Evolutionary conservation across 2,329 filamentous ascomycete genomes (phyloP).

Genomic region (Nemania abortiva): DNA sequence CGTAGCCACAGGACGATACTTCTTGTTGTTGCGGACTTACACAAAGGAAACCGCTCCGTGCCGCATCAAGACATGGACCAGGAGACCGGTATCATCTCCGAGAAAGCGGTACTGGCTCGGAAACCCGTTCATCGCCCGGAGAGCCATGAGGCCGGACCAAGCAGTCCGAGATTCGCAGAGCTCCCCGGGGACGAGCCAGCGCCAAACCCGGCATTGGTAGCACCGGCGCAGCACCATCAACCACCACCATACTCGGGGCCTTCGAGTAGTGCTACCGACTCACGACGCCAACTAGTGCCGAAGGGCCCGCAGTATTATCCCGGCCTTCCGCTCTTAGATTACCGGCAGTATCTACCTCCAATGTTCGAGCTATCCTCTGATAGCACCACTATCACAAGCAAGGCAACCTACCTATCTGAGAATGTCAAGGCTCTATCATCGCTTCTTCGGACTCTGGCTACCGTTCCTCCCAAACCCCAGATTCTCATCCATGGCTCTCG

Average conservation of each 20-base stretch:
- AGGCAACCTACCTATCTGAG: constrained; percentile 62
- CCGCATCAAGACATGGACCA: constrained; percentile 25
- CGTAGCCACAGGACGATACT: neutral
- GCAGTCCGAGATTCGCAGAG: constrained; percentile 18
- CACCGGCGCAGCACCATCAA: constrained; percentile 24
- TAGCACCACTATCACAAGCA: constrained; percentile 60
- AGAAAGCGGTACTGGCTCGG: constrained; percentile 24
- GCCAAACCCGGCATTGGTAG: neutral
- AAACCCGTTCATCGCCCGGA: constrained; percentile 25
- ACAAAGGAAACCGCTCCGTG: neutral
- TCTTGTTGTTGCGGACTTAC: neutral
- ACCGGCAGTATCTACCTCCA: constrained; percentile 65
- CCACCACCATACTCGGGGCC: constrained; percentile 51
- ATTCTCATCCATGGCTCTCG: constrained; percentile 63
- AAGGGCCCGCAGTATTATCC: constrained; percentile 56
- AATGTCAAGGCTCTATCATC: constrained; percentile 60
- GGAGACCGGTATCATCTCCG: constrained; percentile 25
- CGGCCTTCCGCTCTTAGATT: constrained; percentile 63
- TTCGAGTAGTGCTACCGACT: constrained; percentile 40
- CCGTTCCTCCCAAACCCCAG: constrained; percentile 67
- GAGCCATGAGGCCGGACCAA: constrained; percentile 26
- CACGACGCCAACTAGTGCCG: constrained; percentile 27
- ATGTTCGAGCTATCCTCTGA: constrained; percentile 65
- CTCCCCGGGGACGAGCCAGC: constrained; percentile 19
- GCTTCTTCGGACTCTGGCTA: constrained; percentile 62